A percentile compares a stretch with the other conserved stretches of the same genome.
Conservation (phyloP, 306 rosid species). For the Datisca glomerata region DNA sequence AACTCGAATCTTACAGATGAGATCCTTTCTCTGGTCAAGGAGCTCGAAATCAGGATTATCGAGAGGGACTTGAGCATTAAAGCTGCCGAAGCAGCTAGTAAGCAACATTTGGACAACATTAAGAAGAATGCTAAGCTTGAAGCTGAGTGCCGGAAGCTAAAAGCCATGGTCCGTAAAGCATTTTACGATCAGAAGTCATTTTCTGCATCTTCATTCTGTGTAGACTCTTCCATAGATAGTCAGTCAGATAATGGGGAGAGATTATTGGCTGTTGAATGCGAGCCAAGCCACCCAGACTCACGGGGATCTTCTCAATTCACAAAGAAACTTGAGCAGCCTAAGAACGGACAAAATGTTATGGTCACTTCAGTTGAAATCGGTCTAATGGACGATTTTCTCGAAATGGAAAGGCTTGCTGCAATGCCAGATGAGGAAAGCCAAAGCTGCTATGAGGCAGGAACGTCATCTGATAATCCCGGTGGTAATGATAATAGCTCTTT, state of each 20-base stretch:
- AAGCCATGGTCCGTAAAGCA: slow-evolving; percentile 34
- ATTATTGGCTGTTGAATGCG: slow-evolving; percentile 27
- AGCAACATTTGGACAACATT: slow-evolving; percentile 53
- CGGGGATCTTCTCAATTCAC: slow-evolving; percentile 22
- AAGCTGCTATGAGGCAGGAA: slow-evolving; percentile 23
- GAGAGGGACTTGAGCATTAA: slow-evolving; percentile 65
- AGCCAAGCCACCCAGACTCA: slow-evolving; percentile 27
- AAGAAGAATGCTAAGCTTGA: slow-evolving; percentile 69
- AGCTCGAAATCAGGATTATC: slow-evolving; percentile 36
- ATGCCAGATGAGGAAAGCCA: slow-evolving; percentile 29
- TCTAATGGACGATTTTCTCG: slow-evolving; percentile 91
- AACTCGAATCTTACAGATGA: slow-evolving; percentile 38
- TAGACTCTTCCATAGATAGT: slow-evolving; percentile 47
- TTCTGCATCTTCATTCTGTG: slow-evolving; percentile 32
- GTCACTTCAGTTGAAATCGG: slow-evolving; percentile 46
- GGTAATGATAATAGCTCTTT: slow-evolving; percentile 16
- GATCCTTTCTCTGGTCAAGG: slow-evolving; percentile 46
- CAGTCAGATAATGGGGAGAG: slow-evolving; percentile 51
- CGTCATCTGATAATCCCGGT: slow-evolving; percentile 13
- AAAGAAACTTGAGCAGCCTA: slow-evolving; percentile 26
- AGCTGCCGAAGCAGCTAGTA: slow-evolving; percentile 75
- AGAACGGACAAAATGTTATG: slow-evolving; percentile 20
- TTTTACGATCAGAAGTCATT: slow-evolving; percentile 26
- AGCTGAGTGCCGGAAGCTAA: slow-evolving; percentile 63
- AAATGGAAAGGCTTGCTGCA: slow-evolving; percentile 78